Base-by-base conservation (phyloP, 2,329 filamentous ascomycete species). In the Diaporthe batatas region DNA sequence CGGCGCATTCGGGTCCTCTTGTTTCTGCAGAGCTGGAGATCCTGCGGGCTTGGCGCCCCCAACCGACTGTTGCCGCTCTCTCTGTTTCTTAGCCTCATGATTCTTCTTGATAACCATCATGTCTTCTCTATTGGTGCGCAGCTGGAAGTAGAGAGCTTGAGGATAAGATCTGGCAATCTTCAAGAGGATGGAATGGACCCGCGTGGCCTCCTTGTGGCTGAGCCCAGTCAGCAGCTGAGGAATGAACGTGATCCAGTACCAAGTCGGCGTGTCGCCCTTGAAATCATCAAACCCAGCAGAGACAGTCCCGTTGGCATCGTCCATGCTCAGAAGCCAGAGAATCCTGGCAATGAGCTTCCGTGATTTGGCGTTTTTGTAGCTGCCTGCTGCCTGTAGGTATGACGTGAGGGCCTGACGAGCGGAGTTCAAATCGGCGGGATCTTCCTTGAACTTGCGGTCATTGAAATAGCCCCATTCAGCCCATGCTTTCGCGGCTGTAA, bases 231-330 rank as follows among this genome's bases (percentile, higher is more conserved):
- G 90, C 54, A 99, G 88, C 82, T 99, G 96, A 23, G 96, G 96
- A 75, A 99, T 98, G 81, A 97, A 99, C 0, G 96, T 98, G 77
- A 98, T 98, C 96, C 96, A 99, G 84, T 98, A 99, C 96, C 96
- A 99, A 16, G 97, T 94, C 0, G 95, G 95, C 2, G 95, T 97
- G 77, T 99, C 97, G 68, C 96, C 96, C 86, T 98, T 98, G 85
- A 96, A 99, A 77, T 96, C 94, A 76, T 98, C 94, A 77, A 98
- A 99, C 16, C 96, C 94, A 77, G 91, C 88, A 0, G 94, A 93
- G 74, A 99, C 92, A 49, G 90, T 92, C 16, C 94, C 94, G 79
- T 94, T 94, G 0, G 93, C 88, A 79, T 98, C 95, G 79, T 99
- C 96, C 76, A 99, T 86, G 82, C 96, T 98, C 57, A 99, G 89